Base-by-base conservation (phyloP, 345 rosid species). In the Populus simonii region DNA sequence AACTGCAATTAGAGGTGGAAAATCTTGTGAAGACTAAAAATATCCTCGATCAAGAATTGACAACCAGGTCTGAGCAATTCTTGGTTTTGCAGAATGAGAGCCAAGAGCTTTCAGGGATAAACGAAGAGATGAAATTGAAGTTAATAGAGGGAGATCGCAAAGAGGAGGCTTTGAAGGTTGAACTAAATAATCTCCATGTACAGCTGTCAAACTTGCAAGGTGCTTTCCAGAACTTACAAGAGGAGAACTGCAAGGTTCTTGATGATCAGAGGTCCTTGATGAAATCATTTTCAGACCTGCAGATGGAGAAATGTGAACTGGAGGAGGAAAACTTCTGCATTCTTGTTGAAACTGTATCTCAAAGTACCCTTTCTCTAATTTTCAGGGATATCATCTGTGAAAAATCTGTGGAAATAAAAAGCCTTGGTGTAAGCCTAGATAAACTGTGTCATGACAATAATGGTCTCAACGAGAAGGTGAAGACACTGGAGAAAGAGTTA, bases 1-100 rank as follows among this genome's bases (percentile, higher is more conserved):
- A 89, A 85, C 87, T 87, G 76, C 89, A 89, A 77, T 81, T 79
- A 76, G 97, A 94, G 82, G 88, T 88, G 63, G 82, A 80, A n/a
- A 79, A 79, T 83, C 86, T 91, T 72, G 87, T 83, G 75, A 39
- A 84, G 53, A 87, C 84, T 82, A 91, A 85, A 81, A 82, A 70
- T 78, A 67, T 51, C 57, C 85, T 92, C 71, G 82, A 75, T 73
- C 84, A 84, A 71, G 86, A 89, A 78, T 86, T 86, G 79, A 85
- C 84, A 49, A 77, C 76, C 79, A 91, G 71, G 76, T 78, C 84
- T 69, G 86, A 78, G 81, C 87, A 86, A 85, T 79, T 89, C 51
- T 69, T 83, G 23, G 45, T 74, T 79, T 85, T 88, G 78, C 91
- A 76, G 80, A 82, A 76, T 71, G 89, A 87, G 81, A 74, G 79